Evolutionary conservation across 2,329 filamentous ascomycete genomes (phyloP), one percentile per base, ranked within the genome.

Genomic region (Shiraia sp.): DNA sequence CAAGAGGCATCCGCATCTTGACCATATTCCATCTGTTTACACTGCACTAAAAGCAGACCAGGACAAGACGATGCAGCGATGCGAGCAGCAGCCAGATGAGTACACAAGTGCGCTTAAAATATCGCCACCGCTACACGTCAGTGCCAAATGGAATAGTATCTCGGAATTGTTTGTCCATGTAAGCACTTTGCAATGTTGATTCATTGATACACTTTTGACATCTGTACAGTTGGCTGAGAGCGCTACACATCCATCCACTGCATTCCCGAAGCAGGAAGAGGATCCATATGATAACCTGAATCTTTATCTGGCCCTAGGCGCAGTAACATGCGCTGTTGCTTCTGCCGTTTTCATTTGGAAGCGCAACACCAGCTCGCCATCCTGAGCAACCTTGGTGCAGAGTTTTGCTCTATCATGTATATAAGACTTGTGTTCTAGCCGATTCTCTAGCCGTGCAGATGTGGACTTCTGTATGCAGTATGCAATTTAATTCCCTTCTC

Each of bases 1-100:
- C 30, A 79, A 82, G 40, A 87, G 85, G 58, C 87, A 92, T 55
- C 84, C 90, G 0, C 86, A 93, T 40, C 79, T 99, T 2, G 88
- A 95, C 65, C 85, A 89, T n/a, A 75, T 99, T 19, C 93, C 93
- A 0, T 86, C 89, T 7, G 86, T 99, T 6, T 99, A 95, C 66
- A 89, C 90, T 1, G 93, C 92, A 0, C 77, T 97, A 45, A 99
- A 99, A 71, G 93, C 93, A 2, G 93, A 99, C 69, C 83, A 87
- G 55, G 93, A 99, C 69, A 95, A 96, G 69, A 95, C 92, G 3
- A 96, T 90, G n/a, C 93, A 99, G 72, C 82, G 93, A 45, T 87
- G 88, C 46, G 90, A 96, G 50, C 92, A 96, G 69, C 68, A 70
- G 51, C 93, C 93, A 1, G 93, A 99, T 65, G 86, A 90, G 51